Percentiles rank a stretch among this genome's conserved stretches.
phyloP scores from a whole-genome alignment of 2,329 filamentous ascomycete species.

The Hymenotorrendiella dingleyae region DNA sequence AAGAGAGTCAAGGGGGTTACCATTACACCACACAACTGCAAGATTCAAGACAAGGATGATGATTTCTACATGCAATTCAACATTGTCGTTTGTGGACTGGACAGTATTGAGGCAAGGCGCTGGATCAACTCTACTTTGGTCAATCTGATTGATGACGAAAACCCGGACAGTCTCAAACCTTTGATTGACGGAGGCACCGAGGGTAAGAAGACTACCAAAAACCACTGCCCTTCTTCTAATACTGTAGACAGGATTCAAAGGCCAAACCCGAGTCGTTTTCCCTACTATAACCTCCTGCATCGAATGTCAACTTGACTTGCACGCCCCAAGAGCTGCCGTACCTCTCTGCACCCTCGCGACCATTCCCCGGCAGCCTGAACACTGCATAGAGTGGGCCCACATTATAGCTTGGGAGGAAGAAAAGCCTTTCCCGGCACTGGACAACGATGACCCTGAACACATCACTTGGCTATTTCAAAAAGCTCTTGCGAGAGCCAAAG shows the following conservation, averaged over 20 bases:
- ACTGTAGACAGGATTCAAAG: slow-evolving; percentile 72
- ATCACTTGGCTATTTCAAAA: slow-evolving; percentile 95
- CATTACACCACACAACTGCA: slow-evolving; percentile 90
- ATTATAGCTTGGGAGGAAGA: slow-evolving; percentile 94
- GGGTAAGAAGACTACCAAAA: slow-evolving; percentile 41
- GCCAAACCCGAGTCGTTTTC: slow-evolving; percentile 86
- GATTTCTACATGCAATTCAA: slow-evolving; percentile 97
- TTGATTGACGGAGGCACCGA: slow-evolving; percentile 96
- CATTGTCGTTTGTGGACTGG: slow-evolving; percentile 85
- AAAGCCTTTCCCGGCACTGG: slow-evolving; percentile 75
- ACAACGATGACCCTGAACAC: slow-evolving; percentile 94
- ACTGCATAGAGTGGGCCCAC: slow-evolving; percentile 98
- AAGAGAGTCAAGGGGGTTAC: slow-evolving; percentile 81
- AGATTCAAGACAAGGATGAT: slow-evolving; percentile 95
- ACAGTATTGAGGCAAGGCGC: slow-evolving; percentile 93
- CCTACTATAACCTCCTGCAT: slow-evolving; percentile 93
- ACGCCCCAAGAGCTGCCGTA: slow-evolving; percentile 93
- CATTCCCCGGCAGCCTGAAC: slow-evolving; percentile 92
- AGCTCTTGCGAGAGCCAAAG: slow-evolving; percentile 70
- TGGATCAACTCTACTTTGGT: slow-evolving; percentile 98
- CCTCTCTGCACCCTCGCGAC: slow-evolving; percentile 94
- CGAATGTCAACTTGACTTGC: slow-evolving; percentile 97
- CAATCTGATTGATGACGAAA: slow-evolving; percentile 77
- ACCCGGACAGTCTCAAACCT: slow-evolving; percentile 83
- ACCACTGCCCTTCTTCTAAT: not conserved